Conservation (phyloP, 2,329 filamentous ascomycete species). For the Drechslerella dactyloides region DNA sequence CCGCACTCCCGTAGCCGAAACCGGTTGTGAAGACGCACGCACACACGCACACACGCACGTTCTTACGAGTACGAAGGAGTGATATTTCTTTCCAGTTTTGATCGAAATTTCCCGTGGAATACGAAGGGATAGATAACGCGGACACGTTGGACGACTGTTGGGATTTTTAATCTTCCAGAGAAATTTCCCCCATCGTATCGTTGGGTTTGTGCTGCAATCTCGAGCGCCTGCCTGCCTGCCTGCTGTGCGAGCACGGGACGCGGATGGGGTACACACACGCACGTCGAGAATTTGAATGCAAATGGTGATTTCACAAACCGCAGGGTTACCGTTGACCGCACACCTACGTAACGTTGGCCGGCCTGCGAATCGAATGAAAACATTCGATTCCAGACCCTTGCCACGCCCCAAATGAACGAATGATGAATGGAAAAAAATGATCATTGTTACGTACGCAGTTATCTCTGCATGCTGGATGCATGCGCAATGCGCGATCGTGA, state of each 20-base stretch:
- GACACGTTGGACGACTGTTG: background rate
- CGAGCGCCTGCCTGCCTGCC: background rate
- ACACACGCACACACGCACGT: background rate
- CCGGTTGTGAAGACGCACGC: background rate
- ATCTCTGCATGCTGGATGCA: background rate
- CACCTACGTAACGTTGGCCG: no score
- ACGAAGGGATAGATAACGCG: no score
- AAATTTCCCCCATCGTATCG: no score
- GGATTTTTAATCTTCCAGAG: background rate
- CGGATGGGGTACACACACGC: background rate
- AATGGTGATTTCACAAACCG: background rate
- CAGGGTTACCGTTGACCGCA: background rate
- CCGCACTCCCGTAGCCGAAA: background rate
- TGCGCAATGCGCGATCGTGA: background rate
- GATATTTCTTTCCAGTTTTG: no score
- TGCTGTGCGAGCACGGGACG: conserved; percentile 2
- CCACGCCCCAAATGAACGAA: background rate
- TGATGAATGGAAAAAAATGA: background rate
- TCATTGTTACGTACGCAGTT: conserved; percentile 3
- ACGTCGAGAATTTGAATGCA: background rate
- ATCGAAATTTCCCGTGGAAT: no score
- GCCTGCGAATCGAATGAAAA: background rate
- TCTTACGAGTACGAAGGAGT: background rate
- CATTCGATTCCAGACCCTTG: background rate
- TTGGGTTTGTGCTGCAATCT: background rate